Conservation (phyloP, 192 early-diverging fungal species). For the Podila minutissima region DNA sequence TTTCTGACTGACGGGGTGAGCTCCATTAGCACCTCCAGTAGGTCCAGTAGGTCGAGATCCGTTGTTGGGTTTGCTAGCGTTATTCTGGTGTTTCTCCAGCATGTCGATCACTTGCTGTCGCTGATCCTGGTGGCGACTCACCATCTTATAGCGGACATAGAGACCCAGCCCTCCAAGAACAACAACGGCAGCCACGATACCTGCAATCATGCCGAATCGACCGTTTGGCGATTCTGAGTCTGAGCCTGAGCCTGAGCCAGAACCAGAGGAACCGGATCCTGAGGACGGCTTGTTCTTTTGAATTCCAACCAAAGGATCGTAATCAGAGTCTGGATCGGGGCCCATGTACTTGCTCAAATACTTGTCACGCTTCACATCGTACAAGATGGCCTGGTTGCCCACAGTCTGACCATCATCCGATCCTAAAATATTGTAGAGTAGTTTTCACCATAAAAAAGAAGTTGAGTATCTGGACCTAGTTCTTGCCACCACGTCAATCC, state of each 20-base stretch:
- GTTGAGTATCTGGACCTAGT: too few relatives aligned
- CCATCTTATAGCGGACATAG: not conserved
- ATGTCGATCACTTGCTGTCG: not conserved
- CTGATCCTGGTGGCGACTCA: not conserved
- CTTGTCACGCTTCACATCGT: constrained; percentile 13
- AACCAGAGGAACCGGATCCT: not conserved
- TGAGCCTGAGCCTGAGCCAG: not conserved
- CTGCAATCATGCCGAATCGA: not conserved
- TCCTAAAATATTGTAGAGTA: not conserved
- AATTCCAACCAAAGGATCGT: not conserved
- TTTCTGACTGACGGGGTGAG: not conserved
- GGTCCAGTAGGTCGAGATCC: not conserved
- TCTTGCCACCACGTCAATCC: not conserved
- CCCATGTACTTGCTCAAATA: constrained; percentile 9
- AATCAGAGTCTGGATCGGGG: constrained; percentile 5
- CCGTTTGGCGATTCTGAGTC: not conserved
- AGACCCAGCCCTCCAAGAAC: not conserved
- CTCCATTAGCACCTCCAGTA: not conserved
- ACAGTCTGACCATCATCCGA: not conserved
- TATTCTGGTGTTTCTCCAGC: not conserved
- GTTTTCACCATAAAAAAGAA: not conserved
- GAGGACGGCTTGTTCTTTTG: not conserved
- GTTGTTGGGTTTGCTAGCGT: not conserved
- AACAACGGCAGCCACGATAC: not conserved
- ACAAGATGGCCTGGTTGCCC: not conserved